Evolutionary conservation across 1,284 basidiomycete species (phyloP).

Genomic region (Psilocybe mexicana): DNA sequence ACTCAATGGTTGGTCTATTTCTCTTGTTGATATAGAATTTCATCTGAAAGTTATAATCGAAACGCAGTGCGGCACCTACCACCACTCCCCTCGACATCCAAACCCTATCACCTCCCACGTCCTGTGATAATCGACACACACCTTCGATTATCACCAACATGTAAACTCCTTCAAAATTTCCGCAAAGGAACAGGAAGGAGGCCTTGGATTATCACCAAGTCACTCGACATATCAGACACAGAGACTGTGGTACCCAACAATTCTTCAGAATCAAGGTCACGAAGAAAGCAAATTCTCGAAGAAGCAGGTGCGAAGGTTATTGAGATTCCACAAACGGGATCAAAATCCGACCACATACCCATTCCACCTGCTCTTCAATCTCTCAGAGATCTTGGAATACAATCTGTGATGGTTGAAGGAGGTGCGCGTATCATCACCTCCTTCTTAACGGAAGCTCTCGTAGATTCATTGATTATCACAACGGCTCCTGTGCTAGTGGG

Average conservation of each 20-base stretch:
- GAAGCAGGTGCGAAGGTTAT: constrained; percentile 57
- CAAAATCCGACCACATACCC: constrained; percentile 32
- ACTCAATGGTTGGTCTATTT: constrained; percentile 71
- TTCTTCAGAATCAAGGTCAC: background rate
- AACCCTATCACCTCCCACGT: constrained; percentile 61
- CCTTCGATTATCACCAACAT: constrained; percentile 65
- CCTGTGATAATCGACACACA: constrained; percentile 85
- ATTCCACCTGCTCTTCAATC: constrained; percentile 52
- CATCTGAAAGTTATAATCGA: constrained; percentile 2
- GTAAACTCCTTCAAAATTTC: constrained; percentile 78
- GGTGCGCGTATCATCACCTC: constrained; percentile 83
- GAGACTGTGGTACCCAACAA: background rate
- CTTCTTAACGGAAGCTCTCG: constrained; percentile 55
- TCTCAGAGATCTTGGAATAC: constrained; percentile 57
- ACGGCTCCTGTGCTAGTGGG: constrained; percentile 84
- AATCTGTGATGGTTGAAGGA: constrained; percentile 93
- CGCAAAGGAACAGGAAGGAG: constrained; percentile 58
- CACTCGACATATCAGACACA: constrained; percentile 25
- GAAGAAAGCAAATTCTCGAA: constrained; percentile 42
- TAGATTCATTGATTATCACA: constrained; percentile 81
- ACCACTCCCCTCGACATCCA: constrained; percentile 40
- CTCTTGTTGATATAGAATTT: background rate
- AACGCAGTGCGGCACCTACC: constrained; percentile 59
- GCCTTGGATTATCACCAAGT: constrained; percentile 71
- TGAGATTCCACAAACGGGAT: constrained; percentile 29